Base-by-base conservation (phyloP, 2,329 filamentous ascomycete genomes). In the Basipetospora chlamydospora region DNA sequence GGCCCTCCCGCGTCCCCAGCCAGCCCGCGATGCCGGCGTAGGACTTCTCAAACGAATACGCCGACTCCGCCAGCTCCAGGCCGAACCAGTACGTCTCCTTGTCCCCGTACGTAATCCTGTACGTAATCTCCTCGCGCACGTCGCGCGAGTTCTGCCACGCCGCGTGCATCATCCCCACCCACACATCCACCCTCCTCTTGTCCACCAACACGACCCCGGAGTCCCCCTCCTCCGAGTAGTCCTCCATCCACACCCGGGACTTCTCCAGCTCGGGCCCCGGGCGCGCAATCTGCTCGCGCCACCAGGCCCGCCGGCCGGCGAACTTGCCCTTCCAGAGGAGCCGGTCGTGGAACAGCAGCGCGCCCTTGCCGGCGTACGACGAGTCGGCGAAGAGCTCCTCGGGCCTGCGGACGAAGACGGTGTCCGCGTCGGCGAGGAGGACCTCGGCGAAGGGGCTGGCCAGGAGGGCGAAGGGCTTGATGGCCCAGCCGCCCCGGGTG, bases 61-160 rank as follows among this genome's bases (percentile, higher is more conserved):
- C 41, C 0, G 56, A 50, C 3, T 53, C 54, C 3, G 53, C 50
- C 1, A 63, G 48, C 39, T 64, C 61, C 6, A 63, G 49, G 0
- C 60, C 60, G 16, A 65, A 48, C 62, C 61, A 65, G 51, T 54
- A 65, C 1, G 52, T 59, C 42, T 65, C 62, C 42, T 65, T 64
- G 26, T 66, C 62, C 0, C 62, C 62, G 16, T 64, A 57, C 0
- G 50, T 58, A 20, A 61, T 46, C 22, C 50, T 48, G 40, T 62
- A 64, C 1, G 60, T 61, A 8, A 56, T 49, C 18, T 57, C 47
- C 16, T 35, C 33, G 1, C 61, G 53, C 1, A 63, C 59, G 0
- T 40, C 44, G 6, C 51, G 44, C 2, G 54, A 56, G 35, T 66
- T 65, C 43, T 64, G 60, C 63, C 61, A 65, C n/a, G 50, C 55